Conservation (phyloP, 371 early-diverging fungal genomes). For the Coemansia sp. region DNA sequence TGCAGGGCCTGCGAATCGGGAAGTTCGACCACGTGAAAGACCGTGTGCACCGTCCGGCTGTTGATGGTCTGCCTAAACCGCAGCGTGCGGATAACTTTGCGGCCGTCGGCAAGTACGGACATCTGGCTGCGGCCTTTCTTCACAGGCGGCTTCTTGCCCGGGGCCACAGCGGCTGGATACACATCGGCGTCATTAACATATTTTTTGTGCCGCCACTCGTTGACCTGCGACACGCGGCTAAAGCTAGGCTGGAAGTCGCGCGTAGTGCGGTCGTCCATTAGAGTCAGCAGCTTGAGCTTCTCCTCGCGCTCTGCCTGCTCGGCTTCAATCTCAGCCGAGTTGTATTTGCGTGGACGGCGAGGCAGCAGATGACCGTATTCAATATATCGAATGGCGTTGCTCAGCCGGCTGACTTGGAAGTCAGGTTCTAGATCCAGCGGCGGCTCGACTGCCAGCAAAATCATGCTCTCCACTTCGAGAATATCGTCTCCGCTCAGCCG, state of each 20-base stretch:
- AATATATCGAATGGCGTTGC: slow-evolving; percentile 48
- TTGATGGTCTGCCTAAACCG: slow-evolving; percentile 46
- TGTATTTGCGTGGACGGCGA: slow-evolving; percentile 47
- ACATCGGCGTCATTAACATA: slow-evolving; percentile 29
- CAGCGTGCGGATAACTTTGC: slow-evolving; percentile 46
- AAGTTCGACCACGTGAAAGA: slow-evolving; percentile 42
- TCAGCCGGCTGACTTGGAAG: slow-evolving; percentile 46
- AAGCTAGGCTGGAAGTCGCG: slow-evolving; percentile 54
- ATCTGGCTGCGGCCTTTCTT: slow-evolving; percentile 38
- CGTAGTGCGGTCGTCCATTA: slow-evolving; percentile 44
- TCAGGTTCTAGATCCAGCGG: slow-evolving; percentile 49
- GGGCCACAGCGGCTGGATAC: slow-evolving; percentile 33
- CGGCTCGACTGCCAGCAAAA: slow-evolving; percentile 46
- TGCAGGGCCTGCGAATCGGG: slow-evolving; percentile 39
- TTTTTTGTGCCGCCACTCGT: slow-evolving; percentile 48
- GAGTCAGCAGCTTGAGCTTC: slow-evolving; percentile 42
- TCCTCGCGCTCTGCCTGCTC: slow-evolving; percentile 50
- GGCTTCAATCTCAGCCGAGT: slow-evolving; percentile 49
- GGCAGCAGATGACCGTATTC: slow-evolving; percentile 47
- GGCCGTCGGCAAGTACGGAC: slow-evolving; percentile 38
- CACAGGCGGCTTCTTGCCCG: slow-evolving; percentile 28
- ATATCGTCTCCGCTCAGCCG: slow-evolving; percentile 33
- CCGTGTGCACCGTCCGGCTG: slow-evolving; percentile 38
- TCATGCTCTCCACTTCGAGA: slow-evolving; percentile 45
- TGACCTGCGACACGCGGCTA: slow-evolving; percentile 42